Percentiles rank a stretch among this genome's conserved stretches.
phyloP scores from a whole-genome alignment of 1,139 yeast species.

The Wickerhamiella infanticola region DNA sequence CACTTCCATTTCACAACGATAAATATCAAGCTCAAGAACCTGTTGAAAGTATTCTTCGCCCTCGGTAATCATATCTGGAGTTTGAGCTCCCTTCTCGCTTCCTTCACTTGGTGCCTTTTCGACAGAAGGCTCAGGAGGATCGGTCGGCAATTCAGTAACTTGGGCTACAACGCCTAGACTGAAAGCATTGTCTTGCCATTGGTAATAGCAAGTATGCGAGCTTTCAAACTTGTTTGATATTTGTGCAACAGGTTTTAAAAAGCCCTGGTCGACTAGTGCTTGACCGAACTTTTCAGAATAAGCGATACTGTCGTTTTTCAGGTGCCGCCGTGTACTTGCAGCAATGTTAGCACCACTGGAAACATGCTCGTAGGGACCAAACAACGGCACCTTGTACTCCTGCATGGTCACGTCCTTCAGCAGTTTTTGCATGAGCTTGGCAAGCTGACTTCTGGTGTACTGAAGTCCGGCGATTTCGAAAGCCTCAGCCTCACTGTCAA shows the following conservation, averaged over 20 bases:
- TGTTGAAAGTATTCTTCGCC: conserved; percentile 29
- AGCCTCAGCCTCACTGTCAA: neutral
- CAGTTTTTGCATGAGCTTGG: conserved; percentile 29
- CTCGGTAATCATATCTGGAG: conserved; percentile 35
- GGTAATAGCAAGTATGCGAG: conserved; percentile 53
- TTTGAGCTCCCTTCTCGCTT: conserved; percentile 6
- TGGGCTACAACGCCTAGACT: conserved; percentile 7
- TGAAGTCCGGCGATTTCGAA: conserved; percentile 21
- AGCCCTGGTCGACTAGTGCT: conserved; percentile 47
- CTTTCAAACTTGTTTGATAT: conserved; percentile 46
- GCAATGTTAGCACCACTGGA: conserved; percentile 46
- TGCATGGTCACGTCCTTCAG: conserved; percentile 29
- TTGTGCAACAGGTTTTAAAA: conserved; percentile 41
- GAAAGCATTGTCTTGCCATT: conserved; percentile 50
- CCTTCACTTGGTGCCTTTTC: neutral
- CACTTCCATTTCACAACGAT: conserved; percentile 59
- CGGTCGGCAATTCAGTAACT: neutral
- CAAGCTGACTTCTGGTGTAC: conserved; percentile 25
- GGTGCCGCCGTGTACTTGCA: conserved; percentile 36
- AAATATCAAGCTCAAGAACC: conserved; percentile 42
- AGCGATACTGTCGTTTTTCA: conserved; percentile 32
- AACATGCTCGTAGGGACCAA: conserved; percentile 46
- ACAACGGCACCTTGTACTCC: conserved; percentile 36
- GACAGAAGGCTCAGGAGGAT: neutral
- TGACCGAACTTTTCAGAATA: conserved; percentile 64